Evolutionary conservation across 1,284 basidiomycete genomes (phyloP).

Genomic region (Limonomyces culmigenus): DNA sequence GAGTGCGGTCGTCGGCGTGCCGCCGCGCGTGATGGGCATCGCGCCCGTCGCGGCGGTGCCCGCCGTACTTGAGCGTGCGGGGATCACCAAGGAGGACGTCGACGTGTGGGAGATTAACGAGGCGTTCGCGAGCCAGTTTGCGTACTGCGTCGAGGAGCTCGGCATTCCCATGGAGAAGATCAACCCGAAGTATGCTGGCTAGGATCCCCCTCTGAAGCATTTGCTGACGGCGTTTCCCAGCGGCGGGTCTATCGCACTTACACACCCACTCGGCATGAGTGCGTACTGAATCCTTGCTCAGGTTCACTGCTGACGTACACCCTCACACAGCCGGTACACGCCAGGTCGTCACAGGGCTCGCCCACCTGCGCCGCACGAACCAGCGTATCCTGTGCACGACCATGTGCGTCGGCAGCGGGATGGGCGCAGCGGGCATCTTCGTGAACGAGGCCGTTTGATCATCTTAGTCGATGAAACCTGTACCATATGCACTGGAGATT

Average conservation of each 20-base stretch:
- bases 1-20: constrained; percentile 68
- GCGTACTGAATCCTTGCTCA: constrained; percentile 23
- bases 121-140: constrained; percentile 80
- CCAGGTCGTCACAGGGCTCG: constrained; percentile 75
- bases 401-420: constrained; percentile 93
- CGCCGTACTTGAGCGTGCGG: constrained; percentile 54
- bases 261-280: constrained; percentile 74
- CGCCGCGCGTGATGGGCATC: constrained; percentile 81
- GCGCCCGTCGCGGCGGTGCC: constrained; percentile 89
- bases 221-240: too few relatives aligned
- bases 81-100: constrained; percentile 60
- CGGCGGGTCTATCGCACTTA: constrained; percentile 85
- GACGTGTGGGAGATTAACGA: constrained; percentile 96
- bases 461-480: too few relatives aligned
- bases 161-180: constrained; percentile 69
- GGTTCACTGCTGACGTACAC: background rate
- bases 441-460: constrained; percentile 51
- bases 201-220: too few relatives aligned
- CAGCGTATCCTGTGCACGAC: constrained; percentile 73
- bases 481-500: too few relatives aligned
- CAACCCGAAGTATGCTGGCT: constrained; percentile 77
- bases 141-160: constrained; percentile 66
- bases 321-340: constrained; percentile 57
- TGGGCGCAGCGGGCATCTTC: constrained; percentile 78
- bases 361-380: constrained; percentile 65